Base-by-base conservation (phyloP, 2,329 filamentous ascomycete genomes). In the Penicillium sp. region DNA sequence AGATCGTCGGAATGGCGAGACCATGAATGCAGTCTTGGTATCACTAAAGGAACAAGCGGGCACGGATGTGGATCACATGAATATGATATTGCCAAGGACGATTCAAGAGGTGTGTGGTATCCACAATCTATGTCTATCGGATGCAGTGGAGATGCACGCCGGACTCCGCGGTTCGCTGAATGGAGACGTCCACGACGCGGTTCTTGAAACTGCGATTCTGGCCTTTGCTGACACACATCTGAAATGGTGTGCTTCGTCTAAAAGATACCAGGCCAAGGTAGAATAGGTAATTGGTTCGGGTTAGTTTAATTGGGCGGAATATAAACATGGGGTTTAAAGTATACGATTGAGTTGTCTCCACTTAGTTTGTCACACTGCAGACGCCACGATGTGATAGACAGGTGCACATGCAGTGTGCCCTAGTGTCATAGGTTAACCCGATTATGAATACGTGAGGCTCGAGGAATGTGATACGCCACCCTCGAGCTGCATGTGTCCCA, bases 21-120 rank as follows among this genome's bases (percentile, higher is more conserved):
- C 44, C 6, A 53, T 53, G 50, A 53, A 53, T 23, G 50, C 50
- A 18, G 50, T 53, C 21, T 34, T 53, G 16, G 44, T 53, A 8
- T 53, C 44, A 5, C 5, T 53, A 6, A 29, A 49, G 12, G 50
- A 53, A n/a, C 27, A 48, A 29, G 12, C 15, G 6, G 29, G 37
- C 4, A 27, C 2, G 1, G 29, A 53, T 34, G 3, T 21, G 8
- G 44, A 48, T 13, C 15, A 13, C 35, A 34, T 21, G 21, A 1
- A 35, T 10, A 25, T 6, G 2, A 10, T 48, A 16, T 21, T 53
- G 2, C 44, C 44, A 3, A 41, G 7, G 9, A 41, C n/a, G 1
- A 35, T 48, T n/a, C 3, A 53, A 15, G 44, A 53, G 3, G 31
- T 53, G 18, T 53, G 50, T 18, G 23, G 13, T n/a, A 41, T 53